Base-by-base conservation (phyloP, 2,329 filamentous ascomycete genomes). In the Aspergillus novofumigatus region DNA sequence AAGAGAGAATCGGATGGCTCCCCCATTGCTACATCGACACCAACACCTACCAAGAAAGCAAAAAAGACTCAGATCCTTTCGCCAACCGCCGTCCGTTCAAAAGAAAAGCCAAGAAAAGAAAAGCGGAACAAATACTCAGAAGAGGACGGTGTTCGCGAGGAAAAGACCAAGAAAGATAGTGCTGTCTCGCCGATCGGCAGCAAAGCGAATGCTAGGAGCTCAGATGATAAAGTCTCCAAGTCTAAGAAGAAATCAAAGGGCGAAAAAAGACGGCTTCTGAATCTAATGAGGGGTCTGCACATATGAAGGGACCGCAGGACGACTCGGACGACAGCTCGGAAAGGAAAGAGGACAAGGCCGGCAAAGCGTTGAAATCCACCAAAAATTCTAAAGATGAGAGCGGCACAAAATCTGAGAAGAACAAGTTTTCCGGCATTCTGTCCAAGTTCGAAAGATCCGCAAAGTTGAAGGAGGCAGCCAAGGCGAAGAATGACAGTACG, bases 371-470 rank as follows among this genome's bases (percentile, higher is more conserved):
- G 28, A 11, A 59, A 49, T 42, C 48, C 7, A 50, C 53, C 1
- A 49, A 61, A 9, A 53, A 57, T 4, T 51, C 59, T 20, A 70
- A 74, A 3, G 66, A 66, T 4, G 66, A 67, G 25, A 56, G 56
- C 14, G 52, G 57, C 53, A 45, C 54, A 26, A 67, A 61, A 53
- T 50, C 47, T 55, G 56, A 55, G 14, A 72, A 68, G 56, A 64
- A 62, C 38, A 75, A 74, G 57, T 72, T 74, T 56, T 67, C 71
- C 2, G 66, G 68, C 14, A 70, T 76, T 9, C 28, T 74, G 26
- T 72, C 71, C n/a, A 77, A 74, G 55, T 76, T 76, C 52, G 67
- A 75, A 56, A 68, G 70, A n/a, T 74, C 74, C 1, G 56, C 59
- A 52, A 69, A 61, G 54, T 62, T 53, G 52, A 68, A 62, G 49